Evolutionary conservation across 2,329 filamentous ascomycete genomes (phyloP).

Genomic region (Hymenoscyphus repandus): DNA sequence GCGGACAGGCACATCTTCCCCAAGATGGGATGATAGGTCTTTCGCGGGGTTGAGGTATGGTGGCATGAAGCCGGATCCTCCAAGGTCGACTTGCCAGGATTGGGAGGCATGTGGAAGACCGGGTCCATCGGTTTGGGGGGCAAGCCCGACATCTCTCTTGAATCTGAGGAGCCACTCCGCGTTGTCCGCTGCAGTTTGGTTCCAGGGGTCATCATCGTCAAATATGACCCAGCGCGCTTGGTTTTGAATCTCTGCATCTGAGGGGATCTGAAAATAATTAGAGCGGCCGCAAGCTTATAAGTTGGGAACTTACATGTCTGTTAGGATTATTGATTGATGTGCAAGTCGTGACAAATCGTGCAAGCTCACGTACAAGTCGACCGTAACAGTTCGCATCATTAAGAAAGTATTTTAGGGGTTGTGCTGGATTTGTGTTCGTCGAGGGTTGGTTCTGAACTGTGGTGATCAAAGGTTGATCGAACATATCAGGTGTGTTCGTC

Average conservation of each 20-base stretch:
- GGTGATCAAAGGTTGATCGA: constrained; percentile 15
- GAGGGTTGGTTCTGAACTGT: constrained; percentile 25
- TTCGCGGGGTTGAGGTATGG: constrained; percentile 45
- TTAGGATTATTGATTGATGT: constrained; percentile 58
- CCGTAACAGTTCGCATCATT: constrained; percentile 58
- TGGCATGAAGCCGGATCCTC: constrained; percentile 50
- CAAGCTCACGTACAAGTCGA: constrained; percentile 48
- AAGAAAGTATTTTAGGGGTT: constrained; percentile 40
- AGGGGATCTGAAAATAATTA: constrained; percentile 35
- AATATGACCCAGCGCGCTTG: constrained; percentile 60
- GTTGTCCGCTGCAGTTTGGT: constrained; percentile 59
- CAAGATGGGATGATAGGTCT: constrained; percentile 32
- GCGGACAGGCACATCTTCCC: constrained; percentile 29
- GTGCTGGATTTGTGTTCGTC: constrained; percentile 24
- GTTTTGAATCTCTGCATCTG: constrained; percentile 57
- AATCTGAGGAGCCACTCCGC: constrained; percentile 59
- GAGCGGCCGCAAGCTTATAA: neutral
- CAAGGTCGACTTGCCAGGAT: constrained; percentile 44
- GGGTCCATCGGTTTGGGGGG: constrained; percentile 43
- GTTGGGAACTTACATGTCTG: constrained; percentile 36
- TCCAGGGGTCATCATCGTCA: constrained; percentile 61
- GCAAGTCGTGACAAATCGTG: constrained; percentile 45
- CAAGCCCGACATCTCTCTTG: constrained; percentile 52
- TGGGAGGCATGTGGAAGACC: constrained; percentile 38
- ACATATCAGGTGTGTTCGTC: constrained; percentile 1